These are phyloP conservation scores for Aphanocladium album DNA, from an alignment of 2,329 filamentous ascomycete genomes.

Conservation along the genomic window DNA sequence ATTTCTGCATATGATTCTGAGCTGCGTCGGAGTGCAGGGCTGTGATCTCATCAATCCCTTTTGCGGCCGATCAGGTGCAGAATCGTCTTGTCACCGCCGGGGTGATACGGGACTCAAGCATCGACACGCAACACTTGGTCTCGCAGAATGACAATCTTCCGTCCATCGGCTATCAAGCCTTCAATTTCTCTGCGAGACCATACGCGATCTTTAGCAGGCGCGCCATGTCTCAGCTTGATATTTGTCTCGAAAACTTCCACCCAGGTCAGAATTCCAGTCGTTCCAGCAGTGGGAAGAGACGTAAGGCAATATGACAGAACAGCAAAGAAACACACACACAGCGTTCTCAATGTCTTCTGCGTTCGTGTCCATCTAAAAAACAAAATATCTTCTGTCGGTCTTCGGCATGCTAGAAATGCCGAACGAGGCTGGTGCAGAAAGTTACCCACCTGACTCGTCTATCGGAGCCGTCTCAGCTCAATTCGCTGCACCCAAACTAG, in stretches of 20 bases:
- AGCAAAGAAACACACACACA: no score
- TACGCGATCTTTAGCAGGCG: not conserved
- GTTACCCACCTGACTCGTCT: not conserved
- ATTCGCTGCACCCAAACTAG: not conserved
- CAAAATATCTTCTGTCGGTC: no score
- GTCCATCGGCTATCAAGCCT: conserved; percentile 75
- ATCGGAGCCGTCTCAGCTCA: not conserved
- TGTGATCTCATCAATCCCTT: conserved; percentile 91
- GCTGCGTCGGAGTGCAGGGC: conserved; percentile 83
- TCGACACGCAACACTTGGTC: conserved; percentile 80
- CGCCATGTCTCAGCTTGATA: no score
- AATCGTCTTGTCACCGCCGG: conserved; percentile 86
- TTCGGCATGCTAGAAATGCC: not conserved
- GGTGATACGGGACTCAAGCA: conserved; percentile 82
- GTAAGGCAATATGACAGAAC: no score
- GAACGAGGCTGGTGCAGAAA: not conserved
- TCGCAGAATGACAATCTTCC: conserved; percentile 74
- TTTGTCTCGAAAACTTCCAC: no score
- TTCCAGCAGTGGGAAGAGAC: no score
- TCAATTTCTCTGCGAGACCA: conserved; percentile 39
- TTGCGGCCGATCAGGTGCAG: conserved; percentile 87
- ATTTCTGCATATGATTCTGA: conserved; percentile 70
- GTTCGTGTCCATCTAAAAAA: no score
- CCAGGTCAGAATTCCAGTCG: no score
- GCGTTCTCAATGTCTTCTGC: no score